phyloP scores from a whole-genome alignment of 1,284 basidiomycete genomes.

The Fomitiporia mediterranea region DNA sequence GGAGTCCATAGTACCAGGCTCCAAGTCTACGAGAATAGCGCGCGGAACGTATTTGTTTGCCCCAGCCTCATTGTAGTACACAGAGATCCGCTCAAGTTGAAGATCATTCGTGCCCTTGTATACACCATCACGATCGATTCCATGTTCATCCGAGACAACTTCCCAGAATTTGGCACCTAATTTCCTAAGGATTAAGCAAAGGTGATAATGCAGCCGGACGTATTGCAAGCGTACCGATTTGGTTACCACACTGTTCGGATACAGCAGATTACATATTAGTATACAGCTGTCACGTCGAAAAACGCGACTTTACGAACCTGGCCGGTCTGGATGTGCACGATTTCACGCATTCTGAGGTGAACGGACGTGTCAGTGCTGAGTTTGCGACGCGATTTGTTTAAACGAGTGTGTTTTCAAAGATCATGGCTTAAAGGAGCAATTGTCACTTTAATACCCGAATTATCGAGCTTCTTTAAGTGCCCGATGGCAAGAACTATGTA shows the following conservation, averaged over 20 bases:
- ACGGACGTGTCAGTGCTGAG: constrained; percentile 18
- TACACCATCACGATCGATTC: constrained; percentile 86
- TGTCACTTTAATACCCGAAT: too few relatives aligned
- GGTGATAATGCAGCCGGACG: too few relatives aligned
- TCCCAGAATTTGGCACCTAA: constrained; percentile 98
- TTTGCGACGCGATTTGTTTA: neutral
- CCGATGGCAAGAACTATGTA: too few relatives aligned
- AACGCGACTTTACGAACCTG: constrained; percentile 52
- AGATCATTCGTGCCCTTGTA: constrained; percentile 95
- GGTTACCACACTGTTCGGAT: constrained; percentile 84
- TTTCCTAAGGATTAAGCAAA: constrained; percentile 21
- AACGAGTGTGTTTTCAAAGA: constrained; percentile 2
- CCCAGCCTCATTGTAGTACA: constrained; percentile 92
- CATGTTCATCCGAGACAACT: constrained; percentile 96
- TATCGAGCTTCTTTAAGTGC: neutral
- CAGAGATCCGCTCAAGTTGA: constrained; percentile 96
- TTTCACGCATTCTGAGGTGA: constrained; percentile 83
- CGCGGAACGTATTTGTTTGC: constrained; percentile 89
- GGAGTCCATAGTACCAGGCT: constrained; percentile 86
- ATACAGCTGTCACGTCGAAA: constrained; percentile 21
- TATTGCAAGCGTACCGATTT: constrained; percentile 67
- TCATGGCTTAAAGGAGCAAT: too few relatives aligned
- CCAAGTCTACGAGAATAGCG: constrained; percentile 87
- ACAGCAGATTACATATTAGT: constrained; percentile 21
- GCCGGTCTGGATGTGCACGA: constrained; percentile 95